A percentile compares a stretch with the other conserved stretches of the same genome.
These are phyloP conservation scores for Hymenoscyphus repandus DNA, from an alignment of 2,329 filamentous ascomycete genomes.

Conservation along the genomic window DNA sequence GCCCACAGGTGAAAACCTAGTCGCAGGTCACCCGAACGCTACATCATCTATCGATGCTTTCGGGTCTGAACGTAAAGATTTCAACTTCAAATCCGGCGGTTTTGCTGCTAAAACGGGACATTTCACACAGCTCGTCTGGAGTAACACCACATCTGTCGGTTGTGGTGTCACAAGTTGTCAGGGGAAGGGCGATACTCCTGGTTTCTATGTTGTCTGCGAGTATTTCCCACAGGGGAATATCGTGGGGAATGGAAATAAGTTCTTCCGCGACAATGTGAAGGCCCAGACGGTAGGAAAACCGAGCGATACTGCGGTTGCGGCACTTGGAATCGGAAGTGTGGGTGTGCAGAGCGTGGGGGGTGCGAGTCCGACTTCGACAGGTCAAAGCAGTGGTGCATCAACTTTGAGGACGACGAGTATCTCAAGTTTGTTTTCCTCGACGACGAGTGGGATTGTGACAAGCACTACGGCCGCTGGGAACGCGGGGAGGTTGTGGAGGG, in stretches of 20 bases:
- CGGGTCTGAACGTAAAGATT: slow-evolving; percentile 55
- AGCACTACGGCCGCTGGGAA: background rate
- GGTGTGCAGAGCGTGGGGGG: background rate
- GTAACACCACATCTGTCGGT: slow-evolving; percentile 52
- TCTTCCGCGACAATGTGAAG: slow-evolving; percentile 36
- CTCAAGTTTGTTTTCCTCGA: background rate
- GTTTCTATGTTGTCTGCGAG: slow-evolving; percentile 66
- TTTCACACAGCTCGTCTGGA: slow-evolving; percentile 72
- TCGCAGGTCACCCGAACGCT: slow-evolving; percentile 58
- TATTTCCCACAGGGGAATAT: slow-evolving; percentile 66
- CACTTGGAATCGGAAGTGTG: background rate
- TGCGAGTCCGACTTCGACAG: background rate
- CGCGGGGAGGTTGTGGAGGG: background rate
- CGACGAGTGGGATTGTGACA: background rate
- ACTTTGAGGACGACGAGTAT: background rate
- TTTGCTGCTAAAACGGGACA: slow-evolving; percentile 60
- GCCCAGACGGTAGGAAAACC: slow-evolving; percentile 18
- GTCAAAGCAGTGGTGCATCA: background rate
- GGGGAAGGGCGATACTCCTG: slow-evolving; percentile 36
- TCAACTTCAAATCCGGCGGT: slow-evolving; percentile 51
- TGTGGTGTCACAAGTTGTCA: slow-evolving; percentile 43
- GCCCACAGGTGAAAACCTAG: slow-evolving; percentile 70
- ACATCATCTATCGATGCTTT: slow-evolving; percentile 58
- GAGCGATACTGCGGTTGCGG: slow-evolving; percentile 21
- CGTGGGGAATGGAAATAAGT: slow-evolving; percentile 43